Percentiles rank a stretch among this genome's conserved stretches.
Evolutionary conservation across 176 grass and related monocot genomes (phyloP).

Genomic region (Panicum miliaceum): DNA sequence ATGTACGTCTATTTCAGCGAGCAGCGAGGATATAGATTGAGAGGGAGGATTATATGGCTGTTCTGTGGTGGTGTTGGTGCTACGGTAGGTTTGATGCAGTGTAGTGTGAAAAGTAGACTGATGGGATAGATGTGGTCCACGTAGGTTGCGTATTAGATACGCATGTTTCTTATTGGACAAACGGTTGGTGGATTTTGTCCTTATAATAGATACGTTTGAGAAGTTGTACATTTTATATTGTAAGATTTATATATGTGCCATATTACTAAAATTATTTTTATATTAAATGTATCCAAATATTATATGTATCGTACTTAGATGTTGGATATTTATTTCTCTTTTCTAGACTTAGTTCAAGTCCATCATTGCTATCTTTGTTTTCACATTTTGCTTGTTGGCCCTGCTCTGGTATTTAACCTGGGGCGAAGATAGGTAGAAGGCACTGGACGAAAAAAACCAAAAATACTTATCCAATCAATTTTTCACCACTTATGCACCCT

Average conservation of each 20-base stretch:
- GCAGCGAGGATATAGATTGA: neutral
- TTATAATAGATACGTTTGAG: neutral
- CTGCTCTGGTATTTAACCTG: neutral
- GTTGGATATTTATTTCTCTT: neutral
- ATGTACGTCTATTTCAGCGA: neutral
- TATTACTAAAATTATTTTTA: no score
- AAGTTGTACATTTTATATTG: no score
- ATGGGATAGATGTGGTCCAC: neutral
- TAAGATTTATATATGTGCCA: no score
- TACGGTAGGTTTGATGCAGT: no score
- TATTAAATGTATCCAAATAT: no score
- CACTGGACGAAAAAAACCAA: no score
- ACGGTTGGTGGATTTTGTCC: neutral
- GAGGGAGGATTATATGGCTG: neutral
- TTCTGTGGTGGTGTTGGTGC: neutral
- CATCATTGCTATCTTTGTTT: no score
- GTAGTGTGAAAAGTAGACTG: neutral
- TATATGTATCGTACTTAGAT: neutral
- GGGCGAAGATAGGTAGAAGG: no score
- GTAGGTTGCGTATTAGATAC: neutral
- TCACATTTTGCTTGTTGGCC: neutral
- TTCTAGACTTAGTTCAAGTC: neutral
- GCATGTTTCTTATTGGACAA: neutral
- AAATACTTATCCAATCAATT: no score
- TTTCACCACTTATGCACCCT: no score